Base-by-base conservation (phyloP, 306 rosid genomes). In the Arachis hypogaea region DNA sequence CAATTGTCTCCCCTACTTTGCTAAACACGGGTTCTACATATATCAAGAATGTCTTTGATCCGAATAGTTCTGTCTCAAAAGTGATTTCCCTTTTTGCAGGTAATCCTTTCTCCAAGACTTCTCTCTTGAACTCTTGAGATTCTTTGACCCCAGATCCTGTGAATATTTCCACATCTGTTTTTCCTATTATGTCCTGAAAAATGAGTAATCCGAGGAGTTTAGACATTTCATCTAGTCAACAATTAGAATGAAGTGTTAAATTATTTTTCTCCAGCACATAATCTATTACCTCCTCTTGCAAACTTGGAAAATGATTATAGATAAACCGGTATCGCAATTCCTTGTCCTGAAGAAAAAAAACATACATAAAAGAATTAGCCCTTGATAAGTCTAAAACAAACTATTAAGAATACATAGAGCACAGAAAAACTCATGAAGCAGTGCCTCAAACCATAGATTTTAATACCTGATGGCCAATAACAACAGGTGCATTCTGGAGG, bases 401-500 rank as follows among this genome's bases (percentile, higher is more conserved):
- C 2, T 2, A 51, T 11, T 5, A 51, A 12, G 7, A 12, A n/a
- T 44, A 44, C 49, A 4, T 0, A 44, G 46, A 72, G 36, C 33
- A 46, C 47, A 45, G 5, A 59, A 72, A 59, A 33, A n/a, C 33
- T 46, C 68, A 47, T 7, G 14, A 14, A 14, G 14, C 14, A 14
- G 14, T 14, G 14, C 14, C 14, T 14, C 14, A 14, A 14, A 14
- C 14, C 14, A 14, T 14, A 14, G 14, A 14, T 14, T 14, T 14
- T 14, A 14, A 14, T 84, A 92, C 97, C 97, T 92, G 97, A 82
- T 92, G 97, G 57, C 97, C 97, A 60, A 92, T 89, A 41, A 92
- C 97, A 50, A 89, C 89, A 4, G 97, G 97, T 62, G 97, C 97
- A 82, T 88, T 92, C 79, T 92, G 93, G 77, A 92, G 92, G 12